phyloP scores from a whole-genome alignment of 2,329 filamentous ascomycete genomes.

The Podosphaera aphanis region DNA sequence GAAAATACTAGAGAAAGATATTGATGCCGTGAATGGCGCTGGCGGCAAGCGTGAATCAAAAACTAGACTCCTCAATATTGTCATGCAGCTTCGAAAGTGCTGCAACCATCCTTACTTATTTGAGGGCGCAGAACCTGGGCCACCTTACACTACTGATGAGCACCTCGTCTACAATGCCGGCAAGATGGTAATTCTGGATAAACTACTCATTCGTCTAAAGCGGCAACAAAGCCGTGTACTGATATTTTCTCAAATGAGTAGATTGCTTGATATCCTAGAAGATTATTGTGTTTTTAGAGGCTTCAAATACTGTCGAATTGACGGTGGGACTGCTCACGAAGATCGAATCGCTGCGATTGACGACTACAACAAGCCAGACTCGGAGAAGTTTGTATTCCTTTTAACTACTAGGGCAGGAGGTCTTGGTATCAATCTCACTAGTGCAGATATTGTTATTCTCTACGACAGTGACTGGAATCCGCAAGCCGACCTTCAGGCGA shows the following conservation, averaged over 20 bases:
- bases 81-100: conserved; percentile 97
- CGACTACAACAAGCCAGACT: conserved; percentile 88
- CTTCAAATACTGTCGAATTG: conserved; percentile 91
- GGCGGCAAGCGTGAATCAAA: conserved; percentile 94
- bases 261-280: conserved; percentile 85
- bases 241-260: conserved; percentile 98
- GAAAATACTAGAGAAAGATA: conserved; percentile 96
- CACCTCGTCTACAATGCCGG: conserved; percentile 82
- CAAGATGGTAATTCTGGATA: conserved; percentile 95
- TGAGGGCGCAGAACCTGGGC: conserved; percentile 87
- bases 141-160: conserved; percentile 93
- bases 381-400: conserved; percentile 91
- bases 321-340: conserved; percentile 88
- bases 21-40: conserved; percentile 92
- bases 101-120: conserved; percentile 98
- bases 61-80: conserved; percentile 88
- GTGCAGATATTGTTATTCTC: conserved; percentile 82
- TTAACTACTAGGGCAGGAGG: conserved; percentile 89
- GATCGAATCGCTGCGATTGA: conserved; percentile 95
- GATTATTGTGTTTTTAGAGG: conserved; percentile 94
- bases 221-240: conserved; percentile 81
- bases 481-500: conserved; percentile 91
- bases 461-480: conserved; percentile 99
- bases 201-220: conserved; percentile 62
- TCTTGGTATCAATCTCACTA: conserved; percentile 86